These are phyloP conservation scores for Xylariomycetidae sp. DNA, from an alignment of 2,329 filamentous ascomycete genomes.

Conservation along the genomic window DNA sequence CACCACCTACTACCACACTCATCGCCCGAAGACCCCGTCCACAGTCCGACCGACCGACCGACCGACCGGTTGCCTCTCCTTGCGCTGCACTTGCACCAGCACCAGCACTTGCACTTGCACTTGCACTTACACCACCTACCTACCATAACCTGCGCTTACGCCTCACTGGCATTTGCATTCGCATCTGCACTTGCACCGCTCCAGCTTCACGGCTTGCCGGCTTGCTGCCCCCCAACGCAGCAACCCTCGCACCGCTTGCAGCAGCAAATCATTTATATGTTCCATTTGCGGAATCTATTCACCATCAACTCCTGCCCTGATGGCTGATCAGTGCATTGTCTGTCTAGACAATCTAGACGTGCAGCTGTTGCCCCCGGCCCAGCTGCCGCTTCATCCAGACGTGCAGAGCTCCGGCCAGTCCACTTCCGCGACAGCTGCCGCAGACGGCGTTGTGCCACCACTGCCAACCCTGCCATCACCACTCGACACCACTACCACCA, in stretches of 20 bases:
- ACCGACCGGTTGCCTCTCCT: too few relatives aligned
- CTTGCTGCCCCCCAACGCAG: conserved; percentile 17
- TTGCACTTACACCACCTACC: too few relatives aligned
- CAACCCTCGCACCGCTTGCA: conserved; percentile 33
- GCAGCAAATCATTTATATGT: conserved; percentile 30
- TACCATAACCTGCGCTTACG: too few relatives aligned
- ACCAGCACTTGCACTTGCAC: too few relatives aligned
- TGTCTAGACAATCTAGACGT: conserved; percentile 56
- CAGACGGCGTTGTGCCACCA: conserved; percentile 14
- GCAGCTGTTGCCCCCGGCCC: conserved; percentile 18
- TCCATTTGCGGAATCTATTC: conserved; percentile 24
- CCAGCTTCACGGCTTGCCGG: too few relatives aligned
- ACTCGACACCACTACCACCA: conserved; percentile 12
- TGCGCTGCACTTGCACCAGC: too few relatives aligned
- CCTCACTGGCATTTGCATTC: too few relatives aligned
- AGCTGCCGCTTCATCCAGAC: conserved; percentile 15
- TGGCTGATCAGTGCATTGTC: conserved; percentile 64
- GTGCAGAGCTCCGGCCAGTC: conserved; percentile 9
- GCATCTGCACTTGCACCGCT: too few relatives aligned
- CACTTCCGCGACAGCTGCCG: conserved; percentile 6
- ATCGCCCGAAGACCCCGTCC: too few relatives aligned
- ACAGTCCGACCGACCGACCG: too few relatives aligned
- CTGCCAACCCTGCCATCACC: conserved; percentile 15
- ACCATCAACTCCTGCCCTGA: conserved; percentile 30
- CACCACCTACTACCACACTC: too few relatives aligned